Base-by-base conservation (phyloP, 805 yeast species). In the Starmerella powellii region DNA sequence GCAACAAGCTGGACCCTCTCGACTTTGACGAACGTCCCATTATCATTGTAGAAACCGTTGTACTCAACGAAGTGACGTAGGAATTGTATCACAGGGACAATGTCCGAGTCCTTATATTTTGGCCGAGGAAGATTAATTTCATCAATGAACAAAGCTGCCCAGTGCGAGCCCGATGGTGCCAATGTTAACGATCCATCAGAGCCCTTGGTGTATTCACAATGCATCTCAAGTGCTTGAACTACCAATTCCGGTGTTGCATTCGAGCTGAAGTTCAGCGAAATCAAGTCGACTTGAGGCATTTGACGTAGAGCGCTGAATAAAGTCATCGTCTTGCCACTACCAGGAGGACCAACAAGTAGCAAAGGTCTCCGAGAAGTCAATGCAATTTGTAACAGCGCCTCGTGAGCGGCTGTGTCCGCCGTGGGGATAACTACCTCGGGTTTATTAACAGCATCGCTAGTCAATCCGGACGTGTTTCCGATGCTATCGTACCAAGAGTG, bases 321-420 rank as follows among this genome's bases (percentile, higher is more conserved):
- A 0, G 87, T 76, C 97, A 88, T 87, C 0, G 97, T 87, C 57
- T 88, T 88, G 44, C 97, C 97, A 0, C 95, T 80, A 3, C 97
- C 97, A 0, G 97, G 96, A 0, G 97, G 97, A 2, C 97, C 97
- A 61, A 95, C 85, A 18, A 88, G 65, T 21, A 88, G 65, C 15
- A 84, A 57, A 0, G 93, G 74, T 31, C 63, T 63, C 41, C 72
- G 78, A 34, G 73, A 72, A 27, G 66, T 64, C 29, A 87, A 53
- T 2, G 81, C 58, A 0, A 76, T 64, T 41, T 68, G 71, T 1
- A 88, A 66, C 10, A 82, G 53, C 1, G 63, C 56, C 46, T 83
- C 88, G 44, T 82, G 82, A 42, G 76, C 67, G 2, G 69, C 56
- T 0, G 95, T 86, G 50, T 86, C 96, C 1, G 73, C 54, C 0